phyloP scores from a whole-genome alignment of 2,329 filamentous ascomycete species.

The Sordariomycetes sp. region DNA sequence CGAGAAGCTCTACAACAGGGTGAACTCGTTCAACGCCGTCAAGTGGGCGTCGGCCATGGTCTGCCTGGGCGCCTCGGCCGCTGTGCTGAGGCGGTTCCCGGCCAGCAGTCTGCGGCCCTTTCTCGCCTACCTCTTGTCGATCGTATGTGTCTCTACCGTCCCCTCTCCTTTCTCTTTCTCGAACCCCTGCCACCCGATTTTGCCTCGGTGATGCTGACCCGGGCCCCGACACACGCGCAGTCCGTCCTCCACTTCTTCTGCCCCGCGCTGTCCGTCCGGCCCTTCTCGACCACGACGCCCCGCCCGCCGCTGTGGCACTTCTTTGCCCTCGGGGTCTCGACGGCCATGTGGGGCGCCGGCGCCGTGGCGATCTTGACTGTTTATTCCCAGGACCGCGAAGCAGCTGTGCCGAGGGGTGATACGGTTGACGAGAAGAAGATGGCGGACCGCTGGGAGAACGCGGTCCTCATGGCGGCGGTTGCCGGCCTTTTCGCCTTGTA shows the following conservation, averaged over 20 bases:
- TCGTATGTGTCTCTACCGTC: not conserved
- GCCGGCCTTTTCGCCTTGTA: not conserved
- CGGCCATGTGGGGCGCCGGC: not conserved
- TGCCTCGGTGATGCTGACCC: too few relatives aligned
- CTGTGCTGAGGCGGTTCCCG: not conserved
- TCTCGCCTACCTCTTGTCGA: not conserved
- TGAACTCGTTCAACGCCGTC: not conserved
- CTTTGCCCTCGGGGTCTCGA: not conserved
- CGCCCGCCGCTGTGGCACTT: not conserved
- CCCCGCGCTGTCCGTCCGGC: not conserved
- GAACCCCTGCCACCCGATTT: too few relatives aligned
- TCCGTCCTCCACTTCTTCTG: not conserved
- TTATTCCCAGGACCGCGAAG: not conserved
- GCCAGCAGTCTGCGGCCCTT: not conserved
- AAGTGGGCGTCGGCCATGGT: not conserved
- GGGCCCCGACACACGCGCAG: not conserved
- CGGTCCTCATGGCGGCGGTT: not conserved
- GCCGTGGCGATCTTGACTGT: not conserved
- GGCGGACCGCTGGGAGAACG: not conserved
- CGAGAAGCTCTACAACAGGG: not conserved
- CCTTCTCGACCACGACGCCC: not conserved
- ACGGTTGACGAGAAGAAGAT: not conserved
- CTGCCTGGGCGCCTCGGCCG: not conserved
- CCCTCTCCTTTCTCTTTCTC: not conserved
- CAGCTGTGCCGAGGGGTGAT: not conserved